Evolutionary conservation across 208 protist genomes (phyloP), one percentile per base, ranked within the genome.

Genomic region (Leishmania turanica): DNA sequence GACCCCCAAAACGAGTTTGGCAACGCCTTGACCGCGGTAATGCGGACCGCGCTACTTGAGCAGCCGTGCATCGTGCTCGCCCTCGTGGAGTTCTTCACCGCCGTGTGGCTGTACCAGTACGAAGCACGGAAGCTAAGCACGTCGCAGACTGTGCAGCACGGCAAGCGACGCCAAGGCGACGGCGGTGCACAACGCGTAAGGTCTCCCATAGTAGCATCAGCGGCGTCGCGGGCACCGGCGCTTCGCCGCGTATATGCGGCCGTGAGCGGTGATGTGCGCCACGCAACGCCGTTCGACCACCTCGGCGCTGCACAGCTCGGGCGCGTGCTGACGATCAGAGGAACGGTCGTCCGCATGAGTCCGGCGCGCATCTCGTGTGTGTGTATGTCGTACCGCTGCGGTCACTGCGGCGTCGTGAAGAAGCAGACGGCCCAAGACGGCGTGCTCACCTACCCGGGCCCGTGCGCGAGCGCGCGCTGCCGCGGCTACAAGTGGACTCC

Each of bases 331-430:
- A 92, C 87, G 24, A 80, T 96, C n/a, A 87, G 85, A 51, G 94
- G 94, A 42, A 96, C 94, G 6, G 85, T 96, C 27, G 87, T 97
- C 1, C 92, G 94, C 34, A 90, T 96, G 86, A 94, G 88, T 79
- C 90, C 94, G 5, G 81, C 92, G 17, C 91, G 92, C 34, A 87
- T 96, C 56, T 78, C 82, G 53, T 97, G 94, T 84, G 75, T 93
- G 4, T 77, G 79, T 9, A 88, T 97, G 87, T 72, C 79, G 27
- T 97, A 91, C 86, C 78, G 84, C 49, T 97, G 94, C 87, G 89
- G 83, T 21, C 83, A 88, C 53, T 97, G 94, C 84, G 90, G 88
- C 3, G 83, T 87, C 13, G 82, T 89, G 37, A 81, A 90, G 60
- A 74, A 85, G 49, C 70, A 77, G 42, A 56, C 85, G 54, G 91